Base-by-base conservation (phyloP, 140 eudicot species). In the Erigeron philadelphicus region DNA sequence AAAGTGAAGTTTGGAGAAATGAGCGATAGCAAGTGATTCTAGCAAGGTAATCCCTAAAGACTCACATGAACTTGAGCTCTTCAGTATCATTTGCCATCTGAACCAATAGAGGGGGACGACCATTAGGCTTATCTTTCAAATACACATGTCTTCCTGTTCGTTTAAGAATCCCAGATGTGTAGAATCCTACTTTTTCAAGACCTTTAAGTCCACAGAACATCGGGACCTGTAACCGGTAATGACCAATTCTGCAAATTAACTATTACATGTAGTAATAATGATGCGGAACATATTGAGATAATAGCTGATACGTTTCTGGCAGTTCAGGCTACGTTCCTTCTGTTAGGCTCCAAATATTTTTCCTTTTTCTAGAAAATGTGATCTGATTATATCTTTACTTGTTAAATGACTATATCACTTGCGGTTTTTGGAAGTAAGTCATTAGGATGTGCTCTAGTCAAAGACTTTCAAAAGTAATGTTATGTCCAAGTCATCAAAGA, bases 21-120 rank as follows among this genome's bases (percentile, higher is more conserved):
- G 45, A 31, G 46, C 6, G 48, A 57, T 66, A 38, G 60, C 18
- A 48, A 68, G 54, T 56, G 68, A 55, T 49, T 41, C 5, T 23
- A 13, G 44, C 9, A 55, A 77, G 75, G 35, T 19, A 61, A 42
- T 81, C 57, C 42, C 45, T 16, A 72, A 35, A 44, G 40, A 68
- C 97, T 83, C 71, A 93, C 98, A 93, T 80, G 76, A 93, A 93
- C 76, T 84, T 82, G 66, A 89, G 90, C 70, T 83, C 82, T 61
- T 86, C 90, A 44, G 78, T 61, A 55, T 93, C 94, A 78, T 35
- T 67, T 44, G 70, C 83, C 98, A 93, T 93, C 71, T 72, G 89
- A 78, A 93, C 84, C 61, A 93, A 86, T 46, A 93, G 88, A 62
- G 98, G 98, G 18, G 88, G 87, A 48, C 83, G 82, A 61, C 85